Evolutionary conservation across 495 filamentous ascomycete species (phyloP), one percentile per base, ranked within the genome.

Genomic region (Tuber melanosporum): DNA sequence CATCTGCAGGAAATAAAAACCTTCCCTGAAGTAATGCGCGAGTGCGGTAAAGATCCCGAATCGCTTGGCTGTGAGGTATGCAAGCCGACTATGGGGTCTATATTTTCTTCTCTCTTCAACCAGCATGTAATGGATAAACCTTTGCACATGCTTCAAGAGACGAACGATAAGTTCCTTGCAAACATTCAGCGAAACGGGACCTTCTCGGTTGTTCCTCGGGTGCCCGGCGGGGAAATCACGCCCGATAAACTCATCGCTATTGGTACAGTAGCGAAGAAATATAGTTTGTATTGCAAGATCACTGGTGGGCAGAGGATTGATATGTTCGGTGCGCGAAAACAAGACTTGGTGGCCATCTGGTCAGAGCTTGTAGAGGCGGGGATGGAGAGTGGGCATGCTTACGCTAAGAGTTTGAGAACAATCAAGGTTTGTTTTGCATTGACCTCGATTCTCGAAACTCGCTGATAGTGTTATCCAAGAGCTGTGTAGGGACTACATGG

Each of bases 181-280:
- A 98, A 98, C 77, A 96, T 97, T 76, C 94, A 98, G 84, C 88
- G 95, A 66, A 95, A 97, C 85, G 95, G 95, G 44, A 97, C 94
- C 2, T 98, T 93, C 84, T 93, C 91, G 2, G 94, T 98, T 39
- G 89, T 98, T 41, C 95, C 95, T 19, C 89, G 95, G 26, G 90
- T 98, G 2, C 85, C 93, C 20, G 95, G 88, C 76, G 95, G 95
- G 74, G 95, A 98, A 84, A 97, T 98, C 79, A 97, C 94, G 0
- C 89, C 95, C 0, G 93, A 97, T 36, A 95, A 94, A 79, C 88
- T 98, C 71, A 94, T 97, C 76, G 89, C 91, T 45, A 94, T 98
- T 70, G 95, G 93, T 3, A 89, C 90, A 47, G 93, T 98, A 2
- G 95, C 94, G 1, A 94, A 94, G 87, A 91, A 95, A 82, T 97